Percentiles rank a stretch among this genome's conserved stretches.
Evolutionary conservation across 768 basidiomycete genomes (phyloP).

Genomic region (Lactarius deliciosus): DNA sequence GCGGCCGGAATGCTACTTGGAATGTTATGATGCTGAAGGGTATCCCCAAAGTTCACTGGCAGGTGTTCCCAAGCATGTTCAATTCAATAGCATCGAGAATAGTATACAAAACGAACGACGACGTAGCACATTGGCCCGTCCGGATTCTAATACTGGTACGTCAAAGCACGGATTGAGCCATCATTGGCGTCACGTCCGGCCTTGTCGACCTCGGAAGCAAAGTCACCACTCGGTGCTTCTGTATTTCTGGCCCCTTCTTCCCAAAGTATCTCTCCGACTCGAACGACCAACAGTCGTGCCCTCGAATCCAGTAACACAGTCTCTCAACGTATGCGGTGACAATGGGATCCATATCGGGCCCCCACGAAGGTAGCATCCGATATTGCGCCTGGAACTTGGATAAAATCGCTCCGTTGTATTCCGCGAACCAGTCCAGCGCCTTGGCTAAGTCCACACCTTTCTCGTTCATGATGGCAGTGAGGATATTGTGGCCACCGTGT

Average conservation of each 20-base stretch:
- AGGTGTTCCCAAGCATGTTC: neutral
- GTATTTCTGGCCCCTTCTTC: constrained; percentile 33
- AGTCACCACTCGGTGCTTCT: constrained; percentile 13
- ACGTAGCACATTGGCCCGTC: neutral
- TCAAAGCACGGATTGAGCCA: neutral
- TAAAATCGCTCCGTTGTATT: constrained; percentile 31
- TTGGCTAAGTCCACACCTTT: constrained; percentile 36
- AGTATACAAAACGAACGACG: neutral
- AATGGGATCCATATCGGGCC: constrained; percentile 35
- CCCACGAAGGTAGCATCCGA: constrained; percentile 39
- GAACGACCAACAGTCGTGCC: constrained; percentile 37
- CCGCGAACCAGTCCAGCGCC: constrained; percentile 41
- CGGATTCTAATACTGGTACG: neutral
- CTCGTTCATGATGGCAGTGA: constrained; percentile 44
- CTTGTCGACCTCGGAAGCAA: constrained; percentile 5
- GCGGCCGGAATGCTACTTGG: too few species aligned
- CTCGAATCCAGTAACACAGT: constrained; percentile 42
- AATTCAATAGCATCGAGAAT: neutral
- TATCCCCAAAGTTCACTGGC: too few species aligned
- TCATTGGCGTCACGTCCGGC: constrained; percentile 19
- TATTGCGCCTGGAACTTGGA: constrained; percentile 38
- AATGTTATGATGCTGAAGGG: too few species aligned
- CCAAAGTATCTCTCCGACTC: constrained; percentile 39
- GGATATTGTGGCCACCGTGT: constrained; percentile 42
- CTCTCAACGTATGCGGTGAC: constrained; percentile 40